Base-by-base conservation (phyloP, 2,329 filamentous ascomycete genomes). In the Thielaviopsis musarum region DNA sequence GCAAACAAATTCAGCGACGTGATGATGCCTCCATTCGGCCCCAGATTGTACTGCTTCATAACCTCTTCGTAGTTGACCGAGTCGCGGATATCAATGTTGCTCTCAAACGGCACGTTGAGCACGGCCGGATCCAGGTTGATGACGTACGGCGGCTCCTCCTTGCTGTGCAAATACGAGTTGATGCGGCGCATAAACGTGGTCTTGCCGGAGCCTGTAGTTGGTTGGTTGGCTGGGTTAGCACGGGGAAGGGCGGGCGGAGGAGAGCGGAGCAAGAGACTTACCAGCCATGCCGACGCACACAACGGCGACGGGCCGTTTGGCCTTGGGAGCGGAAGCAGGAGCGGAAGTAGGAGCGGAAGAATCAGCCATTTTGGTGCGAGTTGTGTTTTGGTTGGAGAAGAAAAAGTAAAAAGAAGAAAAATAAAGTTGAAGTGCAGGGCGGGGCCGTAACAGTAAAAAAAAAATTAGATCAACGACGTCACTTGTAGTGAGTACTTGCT, bases 181-280 rank as follows among this genome's bases (percentile, higher is more conserved):
- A 98, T 93, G 67, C 93, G 84, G 70, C 97, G 91, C 91, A 98
- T 97, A 69, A 98, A 98, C 0, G 94, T 98, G n/a, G 93, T 98
- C 77, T 98, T 98, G 67, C 93, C 93, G 17, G 90, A 95, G 66
- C 93, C 85, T 87, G 65, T 54, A 56, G 21, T 21, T 56, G 45
- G 60, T 22, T 55, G 13, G 48, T 59, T 41, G 22, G 1, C 21
- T 34, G 17, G 2, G 55, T 22, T 52, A 24, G 0, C 15, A 53
- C 53, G 52, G 55, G 28, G 52, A 51, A 61, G 26, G 34, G 34
- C 2, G 15, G 6, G n/a, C 10, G 15, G 17, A 2, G n/a, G 13
- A n/a, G 38, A 45, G 15, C 15, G 38, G 17, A 7, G 2, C 17
- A n/a, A 45, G 13, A 45, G 15, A 17, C 74, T 67, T 73, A 85